Conservation (phyloP, 257 asterid genomes). For the Solanum chiquidenum region DNA sequence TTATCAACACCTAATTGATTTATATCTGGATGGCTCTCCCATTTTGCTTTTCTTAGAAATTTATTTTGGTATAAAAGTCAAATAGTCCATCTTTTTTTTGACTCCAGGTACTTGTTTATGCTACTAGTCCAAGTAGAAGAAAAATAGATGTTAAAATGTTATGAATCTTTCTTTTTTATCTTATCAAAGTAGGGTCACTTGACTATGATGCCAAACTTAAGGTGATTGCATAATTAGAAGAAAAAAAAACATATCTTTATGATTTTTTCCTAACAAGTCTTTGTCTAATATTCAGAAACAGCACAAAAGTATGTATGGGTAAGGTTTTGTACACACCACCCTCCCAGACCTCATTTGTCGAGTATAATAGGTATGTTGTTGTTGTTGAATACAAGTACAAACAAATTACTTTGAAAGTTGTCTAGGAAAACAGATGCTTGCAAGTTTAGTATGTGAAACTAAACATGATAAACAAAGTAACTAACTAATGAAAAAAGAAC, state of each 20-base stretch:
- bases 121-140: not conserved
- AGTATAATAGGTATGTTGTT: too few relatives aligned
- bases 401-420: not conserved
- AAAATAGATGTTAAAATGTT: not conserved
- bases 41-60: not conserved
- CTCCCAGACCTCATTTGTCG: too few relatives aligned
- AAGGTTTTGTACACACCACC: not conserved
- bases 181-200: not conserved
- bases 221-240: not conserved
- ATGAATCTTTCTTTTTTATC: not conserved
- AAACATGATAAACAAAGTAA: not conserved
- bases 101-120: not conserved
- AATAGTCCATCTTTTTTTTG: not conserved
- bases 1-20: too few relatives aligned
- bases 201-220: not conserved
- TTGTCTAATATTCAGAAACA: not conserved
- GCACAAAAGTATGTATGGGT: accelerated
- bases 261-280: not conserved
- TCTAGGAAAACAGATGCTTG: not conserved
- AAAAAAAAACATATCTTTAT: too few relatives aligned
- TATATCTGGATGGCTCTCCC: not conserved
- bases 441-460: not conserved
- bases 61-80: not conserved
- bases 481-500: not conserved
- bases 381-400: not conserved